Evolutionary conservation across 495 filamentous ascomycete genomes (phyloP), one percentile per base, ranked within the genome.

Genomic region (Pyronema domesticum): DNA sequence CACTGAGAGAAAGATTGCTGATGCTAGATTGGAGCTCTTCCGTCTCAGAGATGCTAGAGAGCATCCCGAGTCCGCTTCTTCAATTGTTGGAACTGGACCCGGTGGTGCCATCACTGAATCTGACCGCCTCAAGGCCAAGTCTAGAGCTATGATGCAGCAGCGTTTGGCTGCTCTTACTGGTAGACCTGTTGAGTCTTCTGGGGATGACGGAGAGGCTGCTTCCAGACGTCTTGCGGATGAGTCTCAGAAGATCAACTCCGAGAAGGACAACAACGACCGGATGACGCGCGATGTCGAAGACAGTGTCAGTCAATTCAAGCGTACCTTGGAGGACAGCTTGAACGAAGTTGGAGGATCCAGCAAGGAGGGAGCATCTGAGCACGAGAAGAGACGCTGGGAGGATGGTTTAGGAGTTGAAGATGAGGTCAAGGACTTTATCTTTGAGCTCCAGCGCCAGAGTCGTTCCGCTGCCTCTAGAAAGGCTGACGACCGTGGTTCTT

Each of bases 241-340:
- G 67, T 91, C 74, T 65, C 76, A 81, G 53, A 82, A 78, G 53
- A 76, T 85, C 19, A 82, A 80, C 67, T 79, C 79, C 3, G 93
- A 96, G 58, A 80, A 81, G 60, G 91, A 95, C 66, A 89, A 82
- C 59, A 95, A 96, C 58, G 91, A 96, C 66, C 75, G 82, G 10
- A 94, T 99, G 89, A 87, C 93, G 37, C 80, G 78, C 45, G 93
- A 99, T 69, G 91, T 99, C 1, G 93, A 99, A 66, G 93, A 95
- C 17, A 94, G 88, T 62, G 87, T 95, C 30, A 79, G 80, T n/a
- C 89, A 94, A 10, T 96, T 94, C 55, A 75, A 83, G 37, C 78
- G 74, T 53, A 77, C 83, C 55, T 75, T 99, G 11, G 89, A 95
- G 63, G 82, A 88, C 58, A 87, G 73, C 59, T 77, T 96, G 10